Base-by-base conservation (phyloP, 176 grass and related monocot species). In the Rhipidocladum racemiflorum region DNA sequence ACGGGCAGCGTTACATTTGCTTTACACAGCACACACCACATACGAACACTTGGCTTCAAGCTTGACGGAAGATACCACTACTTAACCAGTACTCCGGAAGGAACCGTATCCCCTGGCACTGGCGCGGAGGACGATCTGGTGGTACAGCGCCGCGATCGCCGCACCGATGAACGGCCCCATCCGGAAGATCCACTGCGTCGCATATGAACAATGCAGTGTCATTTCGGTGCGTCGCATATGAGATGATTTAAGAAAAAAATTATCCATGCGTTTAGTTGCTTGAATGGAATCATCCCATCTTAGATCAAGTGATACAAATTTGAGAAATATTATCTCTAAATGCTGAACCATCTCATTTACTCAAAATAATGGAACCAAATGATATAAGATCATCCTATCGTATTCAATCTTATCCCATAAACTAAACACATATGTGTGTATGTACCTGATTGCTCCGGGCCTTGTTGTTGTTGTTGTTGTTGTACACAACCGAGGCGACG, bases 151-250 rank as follows among this genome's bases (percentile, higher is more conserved):
- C 1, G 92, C 87, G 16, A 92, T 90, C 39, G 87, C 84, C 2
- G 92, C 90, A 6, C 90, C 87, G 32, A 94, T 53, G 60, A 94
- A 85, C 9, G 92, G 90, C 7, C 92, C 92, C 9, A 90, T 85
- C 92, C 90, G 92, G 77, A 94, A 94, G 70, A 94, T 90, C 90
- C 92, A 92, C 92, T 94, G 72, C 85, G 35, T 3, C 40, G 70
- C 4, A 50, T 15, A 50, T 21, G 29, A 68, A n/a, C 45, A 36
- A n/a, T 10, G 61, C 78, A 15, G 14, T 40, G 13, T 60, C n/a
- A n/a, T n/a, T n/a, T n/a, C n/a, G n/a, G n/a, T n/a, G n/a, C n/a
- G n/a, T n/a, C n/a, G n/a, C n/a, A n/a, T n/a, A n/a, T n/a, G n/a
- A n/a, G n/a, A n/a, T n/a, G n/a, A n/a, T n/a, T n/a, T n/a, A n/a